These are phyloP conservation scores for Neodidymelliopsis sp. DNA, from an alignment of 2,329 filamentous ascomycete genomes.

Conservation along the genomic window DNA sequence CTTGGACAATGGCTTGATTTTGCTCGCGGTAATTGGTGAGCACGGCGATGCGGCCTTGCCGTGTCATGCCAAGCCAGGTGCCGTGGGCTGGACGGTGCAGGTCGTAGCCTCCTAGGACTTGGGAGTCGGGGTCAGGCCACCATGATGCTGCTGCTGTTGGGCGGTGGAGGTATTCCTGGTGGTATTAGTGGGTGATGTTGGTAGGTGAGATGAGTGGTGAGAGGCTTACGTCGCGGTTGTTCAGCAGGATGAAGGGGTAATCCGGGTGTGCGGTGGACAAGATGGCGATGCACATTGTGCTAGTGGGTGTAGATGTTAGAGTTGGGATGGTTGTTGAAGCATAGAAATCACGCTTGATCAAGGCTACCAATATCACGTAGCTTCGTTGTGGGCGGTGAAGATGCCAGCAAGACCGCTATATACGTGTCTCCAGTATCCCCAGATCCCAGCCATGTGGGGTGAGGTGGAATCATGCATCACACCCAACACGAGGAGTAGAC, in stretches of 20 bases:
- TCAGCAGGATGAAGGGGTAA: slow-evolving; percentile 60
- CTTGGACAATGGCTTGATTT: slow-evolving; percentile 50
- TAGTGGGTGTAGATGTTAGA: neutral
- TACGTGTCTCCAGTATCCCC: slow-evolving; percentile 38
- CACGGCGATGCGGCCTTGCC: slow-evolving; percentile 66
- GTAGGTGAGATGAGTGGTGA: neutral
- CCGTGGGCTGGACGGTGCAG: slow-evolving; percentile 66
- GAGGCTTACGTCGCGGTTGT: slow-evolving; percentile 56
- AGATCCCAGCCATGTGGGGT: slow-evolving; percentile 33
- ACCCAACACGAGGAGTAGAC: slow-evolving; percentile 8
- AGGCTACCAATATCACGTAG: slow-evolving; percentile 8
- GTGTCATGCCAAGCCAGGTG: slow-evolving; percentile 70
- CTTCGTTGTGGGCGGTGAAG: slow-evolving; percentile 33
- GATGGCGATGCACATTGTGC: slow-evolving; percentile 57
- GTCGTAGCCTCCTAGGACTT: slow-evolving; percentile 69
- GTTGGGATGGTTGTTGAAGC: neutral
- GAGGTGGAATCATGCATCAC: slow-evolving; percentile 40
- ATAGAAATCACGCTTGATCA: neutral
- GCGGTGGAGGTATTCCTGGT: slow-evolving; percentile 66
- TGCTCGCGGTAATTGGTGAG: slow-evolving; percentile 71
- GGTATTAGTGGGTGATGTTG: slow-evolving; percentile 13
- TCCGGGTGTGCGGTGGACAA: slow-evolving; percentile 57
- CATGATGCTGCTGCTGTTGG: slow-evolving; percentile 66
- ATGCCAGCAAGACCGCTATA: slow-evolving; percentile 30
- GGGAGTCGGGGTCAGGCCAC: slow-evolving; percentile 64